These are phyloP conservation scores for Trametes cinnabarina DNA, from an alignment of 768 basidiomycete genomes.

Conservation along the genomic window DNA sequence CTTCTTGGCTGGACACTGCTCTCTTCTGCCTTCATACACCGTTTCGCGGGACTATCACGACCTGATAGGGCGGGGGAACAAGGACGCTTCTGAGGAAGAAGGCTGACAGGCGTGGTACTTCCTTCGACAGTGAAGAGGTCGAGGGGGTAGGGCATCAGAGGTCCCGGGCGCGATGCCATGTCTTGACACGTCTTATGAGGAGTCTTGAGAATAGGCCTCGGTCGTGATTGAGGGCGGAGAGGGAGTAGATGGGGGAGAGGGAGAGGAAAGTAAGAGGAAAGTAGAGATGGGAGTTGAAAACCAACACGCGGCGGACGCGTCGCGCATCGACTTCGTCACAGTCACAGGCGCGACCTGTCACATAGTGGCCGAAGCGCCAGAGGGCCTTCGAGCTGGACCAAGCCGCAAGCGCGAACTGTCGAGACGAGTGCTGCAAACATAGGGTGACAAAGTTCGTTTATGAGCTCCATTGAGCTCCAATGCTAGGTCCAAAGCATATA, in stretches of 20 bases:
- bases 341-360: conserved; percentile 4
- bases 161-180: conserved; percentile 36
- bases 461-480: not conserved
- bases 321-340: conserved; percentile 12
- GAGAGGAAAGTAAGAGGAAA: no score
- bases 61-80: conserved; percentile 50
- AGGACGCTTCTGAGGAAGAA: conserved; percentile 53
- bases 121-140: conserved; percentile 47
- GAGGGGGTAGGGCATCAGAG: conserved; percentile 60
- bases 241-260: not conserved
- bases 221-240: conserved; percentile 1
- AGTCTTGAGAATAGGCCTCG: not conserved
- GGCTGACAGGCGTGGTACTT: conserved; percentile 32
- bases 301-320: conserved; percentile 19
- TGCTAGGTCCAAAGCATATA: conserved; percentile 10
- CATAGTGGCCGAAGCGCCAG: not conserved
- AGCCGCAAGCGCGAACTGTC: not conserved
- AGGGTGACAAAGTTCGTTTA: not conserved
- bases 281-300: conserved; percentile 19
- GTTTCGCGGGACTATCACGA: conserved; percentile 62
- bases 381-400: no score
- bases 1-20: conserved; percentile 41
- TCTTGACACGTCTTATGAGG: not conserved
- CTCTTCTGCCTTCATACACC: conserved; percentile 60
- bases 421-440: not conserved